Base-by-base conservation (phyloP, 2,329 filamentous ascomycete species). In the Biscogniauxia marginata region DNA sequence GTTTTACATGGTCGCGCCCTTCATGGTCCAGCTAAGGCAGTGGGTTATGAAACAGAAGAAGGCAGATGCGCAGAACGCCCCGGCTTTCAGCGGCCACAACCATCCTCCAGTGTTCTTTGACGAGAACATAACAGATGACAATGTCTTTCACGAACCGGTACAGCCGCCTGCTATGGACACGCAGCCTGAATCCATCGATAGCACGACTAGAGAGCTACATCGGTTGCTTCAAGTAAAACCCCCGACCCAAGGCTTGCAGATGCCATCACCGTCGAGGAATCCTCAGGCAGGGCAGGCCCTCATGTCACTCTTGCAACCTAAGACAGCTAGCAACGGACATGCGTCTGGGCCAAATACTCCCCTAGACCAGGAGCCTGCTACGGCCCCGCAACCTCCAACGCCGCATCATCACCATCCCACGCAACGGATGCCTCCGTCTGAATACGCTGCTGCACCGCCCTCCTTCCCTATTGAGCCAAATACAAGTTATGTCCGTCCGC, bases 1-100 rank as follows among this genome's bases (percentile, higher is more conserved):
- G 69, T 98, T 97, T 71, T 99, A 97, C 75, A 97, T 98, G 91
- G 95, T 99, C 18, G 92, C 92, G 0, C 93, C 93, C 0, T 99
- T 99, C 70, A 79, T 98, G 53, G 86, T 86, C 1, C 89, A 86
- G 5, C 75, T 99, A 49, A 93, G 91, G 73, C 91, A 91, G 71
- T 98, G 93, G 93, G 91, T 98, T 48, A 78, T 85, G n/a, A 84
- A 88, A 61, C 91, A 96, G 74, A 88, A 85, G 77, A 92, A 88
- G 74, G 79, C 82, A n/a, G 89, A 90, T 64, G 77, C 78, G 7
- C 77, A 78, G 64, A 77, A 75, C 60, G 70, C 73, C 18, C 65
- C 75, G 16, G 49, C 57, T 16, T 56, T 62, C 23, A 76, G 70
- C 39, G 72, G 73, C 13, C 75, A 81, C 25, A 65, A 77, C 4